phyloP scores from a whole-genome alignment of 2,329 filamentous ascomycete genomes.

The Ophiostoma ips region DNA sequence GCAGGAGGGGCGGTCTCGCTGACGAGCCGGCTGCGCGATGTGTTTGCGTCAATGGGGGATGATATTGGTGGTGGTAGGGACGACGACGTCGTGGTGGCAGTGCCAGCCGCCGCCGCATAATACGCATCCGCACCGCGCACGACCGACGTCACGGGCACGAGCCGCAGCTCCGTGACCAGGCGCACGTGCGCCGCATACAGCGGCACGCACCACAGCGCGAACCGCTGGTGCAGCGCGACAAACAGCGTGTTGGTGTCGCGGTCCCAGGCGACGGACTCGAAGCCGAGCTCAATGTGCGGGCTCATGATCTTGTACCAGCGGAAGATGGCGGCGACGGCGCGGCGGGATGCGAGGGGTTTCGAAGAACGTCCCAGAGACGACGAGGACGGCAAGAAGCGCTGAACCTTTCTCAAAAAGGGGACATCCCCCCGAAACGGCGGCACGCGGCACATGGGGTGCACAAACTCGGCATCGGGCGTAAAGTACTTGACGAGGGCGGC shows the following conservation, averaged over 20 bases:
- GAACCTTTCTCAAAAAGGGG: not conserved
- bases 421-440: slow-evolving; percentile 29
- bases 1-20: not conserved
- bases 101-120: too few species aligned
- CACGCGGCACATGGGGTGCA: slow-evolving; percentile 26
- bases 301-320: slow-evolving; percentile 76
- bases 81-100: too few species aligned
- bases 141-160: slow-evolving; percentile 24
- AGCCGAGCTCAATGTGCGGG: slow-evolving; percentile 52
- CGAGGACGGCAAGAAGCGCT: too few species aligned
- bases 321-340: slow-evolving; percentile 55
- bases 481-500: slow-evolving; percentile 9
- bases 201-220: slow-evolving; percentile 64
- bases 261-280: slow-evolving; percentile 59
- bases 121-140: slow-evolving; percentile 5
- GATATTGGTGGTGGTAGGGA: too few species aligned
- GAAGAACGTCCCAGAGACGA: too few species aligned
- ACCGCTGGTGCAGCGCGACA: slow-evolving; percentile 58
- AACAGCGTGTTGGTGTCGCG: slow-evolving; percentile 53
- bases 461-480: slow-evolving; percentile 10
- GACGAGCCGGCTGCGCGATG: too few species aligned
- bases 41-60: too few species aligned
- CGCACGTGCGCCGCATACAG: slow-evolving; percentile 55
- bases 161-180: slow-evolving; percentile 53
- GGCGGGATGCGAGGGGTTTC: slow-evolving; percentile 50